phyloP scores from a whole-genome alignment of 371 early-diverging fungal species.

The Smittium mucronatum region DNA sequence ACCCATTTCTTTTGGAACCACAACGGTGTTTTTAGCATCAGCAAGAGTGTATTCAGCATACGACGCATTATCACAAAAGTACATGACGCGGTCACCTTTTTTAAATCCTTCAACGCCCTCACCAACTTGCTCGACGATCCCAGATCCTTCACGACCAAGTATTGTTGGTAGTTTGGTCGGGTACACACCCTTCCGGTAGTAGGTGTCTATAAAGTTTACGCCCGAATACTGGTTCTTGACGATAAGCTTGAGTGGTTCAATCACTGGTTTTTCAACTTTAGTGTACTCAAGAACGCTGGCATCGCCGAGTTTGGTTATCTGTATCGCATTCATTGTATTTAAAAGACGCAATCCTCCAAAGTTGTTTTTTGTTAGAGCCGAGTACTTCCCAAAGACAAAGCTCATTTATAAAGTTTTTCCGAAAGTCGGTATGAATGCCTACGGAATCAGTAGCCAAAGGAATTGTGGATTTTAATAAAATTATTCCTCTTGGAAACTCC shows the following conservation, averaged over 20 bases:
- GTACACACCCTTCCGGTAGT: slow-evolving; percentile 80
- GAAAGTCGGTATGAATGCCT: no score
- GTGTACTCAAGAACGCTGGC: slow-evolving; percentile 50
- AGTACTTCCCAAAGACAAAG: no score
- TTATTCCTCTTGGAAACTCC: no score
- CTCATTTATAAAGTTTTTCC: no score
- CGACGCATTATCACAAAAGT: slow-evolving; percentile 38
- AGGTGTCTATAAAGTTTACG: slow-evolving; percentile 88
- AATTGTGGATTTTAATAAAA: no score
- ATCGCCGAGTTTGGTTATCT: slow-evolving; percentile 53
- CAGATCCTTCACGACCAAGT: slow-evolving; percentile 75
- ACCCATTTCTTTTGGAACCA: slow-evolving; percentile 42
- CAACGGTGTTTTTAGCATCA: slow-evolving; percentile 29
- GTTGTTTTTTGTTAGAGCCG: not conserved
- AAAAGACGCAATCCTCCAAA: not conserved
- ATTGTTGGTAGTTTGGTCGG: slow-evolving; percentile 50
- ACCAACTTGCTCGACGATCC: slow-evolving; percentile 62
- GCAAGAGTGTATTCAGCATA: slow-evolving; percentile 73
- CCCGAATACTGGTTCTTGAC: slow-evolving; percentile 70
- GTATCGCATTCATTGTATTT: slow-evolving; percentile 40
- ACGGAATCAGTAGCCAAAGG: no score
- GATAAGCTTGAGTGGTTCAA: slow-evolving; percentile 43
- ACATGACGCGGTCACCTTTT: slow-evolving; percentile 75
- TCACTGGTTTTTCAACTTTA: slow-evolving; percentile 37
- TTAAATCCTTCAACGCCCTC: slow-evolving; percentile 44